phyloP scores from a whole-genome alignment of 176 grass and related monocot species.

The Aegilops speltoides region DNA sequence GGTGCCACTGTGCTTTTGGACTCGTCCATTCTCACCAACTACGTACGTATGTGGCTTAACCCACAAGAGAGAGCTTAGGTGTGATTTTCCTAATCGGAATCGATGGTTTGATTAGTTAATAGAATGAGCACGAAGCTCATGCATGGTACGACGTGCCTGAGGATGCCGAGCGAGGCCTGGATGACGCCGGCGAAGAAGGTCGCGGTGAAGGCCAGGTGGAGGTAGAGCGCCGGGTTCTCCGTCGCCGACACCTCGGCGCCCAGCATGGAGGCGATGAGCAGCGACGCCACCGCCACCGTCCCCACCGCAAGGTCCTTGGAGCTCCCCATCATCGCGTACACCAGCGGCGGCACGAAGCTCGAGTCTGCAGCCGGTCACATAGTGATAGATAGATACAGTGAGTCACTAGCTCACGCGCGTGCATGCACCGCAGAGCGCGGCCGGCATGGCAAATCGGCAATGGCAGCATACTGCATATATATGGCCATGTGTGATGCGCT shows the following conservation, averaged over 20 bases:
- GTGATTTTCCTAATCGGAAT: neutral
- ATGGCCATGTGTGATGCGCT: neutral
- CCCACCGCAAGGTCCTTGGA: constrained; percentile 86
- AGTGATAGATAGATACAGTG: neutral
- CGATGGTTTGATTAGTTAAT: neutral
- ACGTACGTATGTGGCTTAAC: neutral
- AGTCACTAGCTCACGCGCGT: neutral
- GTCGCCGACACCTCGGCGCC: constrained; percentile 51
- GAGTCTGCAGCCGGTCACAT: constrained; percentile 49
- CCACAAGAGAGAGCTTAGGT: neutral
- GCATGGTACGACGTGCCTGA: constrained; percentile 40
- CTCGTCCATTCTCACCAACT: neutral
- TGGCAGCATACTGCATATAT: neutral
- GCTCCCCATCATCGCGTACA: constrained; percentile 98
- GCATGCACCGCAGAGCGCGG: neutral
- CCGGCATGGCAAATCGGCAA: neutral
- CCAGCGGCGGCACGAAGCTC: constrained; percentile 96
- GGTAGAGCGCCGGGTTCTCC: constrained; percentile 57
- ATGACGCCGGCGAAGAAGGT: constrained; percentile 95
- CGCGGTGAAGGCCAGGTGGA: constrained; percentile 79
- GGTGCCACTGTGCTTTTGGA: neutral
- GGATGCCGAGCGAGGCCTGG: constrained; percentile 66
- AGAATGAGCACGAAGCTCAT: neutral
- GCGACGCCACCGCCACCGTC: constrained; percentile 84
- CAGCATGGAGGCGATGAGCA: constrained; percentile 79